Base-by-base conservation (phyloP, 768 basidiomycete species). In the Pisolithus tinctorius region DNA sequence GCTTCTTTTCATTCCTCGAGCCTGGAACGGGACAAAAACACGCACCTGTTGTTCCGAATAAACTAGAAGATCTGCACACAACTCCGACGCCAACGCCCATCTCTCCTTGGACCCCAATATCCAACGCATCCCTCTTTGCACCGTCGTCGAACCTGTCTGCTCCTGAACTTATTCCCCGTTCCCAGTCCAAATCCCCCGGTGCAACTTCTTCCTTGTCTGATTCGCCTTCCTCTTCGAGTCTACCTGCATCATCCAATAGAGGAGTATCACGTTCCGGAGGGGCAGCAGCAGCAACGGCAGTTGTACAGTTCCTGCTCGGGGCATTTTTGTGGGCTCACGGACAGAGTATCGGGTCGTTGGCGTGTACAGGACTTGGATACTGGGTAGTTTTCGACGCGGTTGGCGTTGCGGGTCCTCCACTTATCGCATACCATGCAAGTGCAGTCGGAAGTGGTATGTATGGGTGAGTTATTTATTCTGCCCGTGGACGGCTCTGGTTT, bases 361-460 rank as follows among this genome's bases (percentile, higher is more conserved):
- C 86, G 7, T 83, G 86, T 50, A 95, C 95, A 1, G 96, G 93
- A 0, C 67, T 99, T 16, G 96, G 95, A 0, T 99, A 99, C 63
- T 88, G 95, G 83, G 83, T 95, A 23, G 93, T 97, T 1, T 99
- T 97, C 62, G 95, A 98, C 64, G 80, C 93, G 3, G 74, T 93
- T 55, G 94, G 94, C 0, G 78, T 95, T 65, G 17, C 65, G 86
- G 23, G 74, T 68, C 39, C 64, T 31, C 56, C 52, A 6, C 51
- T 63, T 6, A 54, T 66, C 17, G 60, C 62, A 69, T 69, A 25
- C 73, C 77, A 20, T 65, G 66, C 81, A 44, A 67, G 43, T 45
- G 54, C 45, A 9, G 59, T 54, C 23, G 27, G 61, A 14, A 58
- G 70, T 23, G 66, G 73, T 51, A 67, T 73, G 59, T 93, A 73